Conservation (phyloP, 306 rosid species). For the Sicyos edulis region DNA sequence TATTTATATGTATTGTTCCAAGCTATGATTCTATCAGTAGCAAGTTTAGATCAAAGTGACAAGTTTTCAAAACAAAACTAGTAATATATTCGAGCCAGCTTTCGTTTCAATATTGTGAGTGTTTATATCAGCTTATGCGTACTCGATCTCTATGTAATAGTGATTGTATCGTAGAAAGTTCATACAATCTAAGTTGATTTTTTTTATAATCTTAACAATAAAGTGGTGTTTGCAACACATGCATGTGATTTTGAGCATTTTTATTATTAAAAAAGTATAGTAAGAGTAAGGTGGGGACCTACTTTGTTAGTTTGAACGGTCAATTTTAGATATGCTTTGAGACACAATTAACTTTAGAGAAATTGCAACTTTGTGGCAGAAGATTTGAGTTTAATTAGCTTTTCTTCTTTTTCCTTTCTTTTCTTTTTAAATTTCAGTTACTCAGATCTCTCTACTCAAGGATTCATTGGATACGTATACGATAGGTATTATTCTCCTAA, state of each 20-base stretch:
- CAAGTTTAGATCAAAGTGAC: slow-evolving; percentile 53
- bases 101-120: too few relatives aligned
- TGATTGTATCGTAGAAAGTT: too few relatives aligned
- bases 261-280: too few relatives aligned
- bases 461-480: slow-evolving; percentile 5
- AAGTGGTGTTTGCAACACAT: slow-evolving; percentile 9
- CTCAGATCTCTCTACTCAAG: slow-evolving; percentile 19
- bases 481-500: slow-evolving; percentile 21
- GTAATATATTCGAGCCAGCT: too few relatives aligned
- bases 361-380: slow-evolving; percentile 18
- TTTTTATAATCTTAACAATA: neutral
- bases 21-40: slow-evolving; percentile 71
- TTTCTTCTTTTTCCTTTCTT: neutral
- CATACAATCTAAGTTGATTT: neutral
- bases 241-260: neutral
- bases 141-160: too few relatives aligned
- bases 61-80: too few relatives aligned
- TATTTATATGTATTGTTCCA: slow-evolving; percentile 28
- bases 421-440: slow-evolving; percentile 12
- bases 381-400: slow-evolving; percentile 19
- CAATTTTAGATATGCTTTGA: slow-evolving; percentile 12
- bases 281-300: neutral
- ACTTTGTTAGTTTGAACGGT: slow-evolving; percentile 18
- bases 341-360: slow-evolving; percentile 18
- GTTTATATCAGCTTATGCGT: too few relatives aligned